Evolutionary conservation across 2,329 filamentous ascomycete species (phyloP).

Genomic region (Endothia cerciana): DNA sequence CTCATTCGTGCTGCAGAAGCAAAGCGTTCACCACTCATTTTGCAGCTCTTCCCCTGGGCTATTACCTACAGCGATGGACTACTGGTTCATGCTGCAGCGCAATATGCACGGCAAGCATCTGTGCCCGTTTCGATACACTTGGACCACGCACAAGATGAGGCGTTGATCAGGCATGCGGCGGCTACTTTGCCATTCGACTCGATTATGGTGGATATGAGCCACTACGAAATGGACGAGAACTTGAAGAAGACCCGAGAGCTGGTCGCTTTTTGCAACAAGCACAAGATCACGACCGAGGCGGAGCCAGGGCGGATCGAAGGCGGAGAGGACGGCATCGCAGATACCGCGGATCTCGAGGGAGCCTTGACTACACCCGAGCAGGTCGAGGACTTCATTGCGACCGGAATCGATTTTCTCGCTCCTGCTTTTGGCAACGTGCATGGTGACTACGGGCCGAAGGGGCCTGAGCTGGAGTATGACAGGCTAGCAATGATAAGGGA

Average conservation of each 20-base stretch:
- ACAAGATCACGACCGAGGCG: constrained; percentile 69
- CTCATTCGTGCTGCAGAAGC: constrained; percentile 53
- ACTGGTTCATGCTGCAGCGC: constrained; percentile 54
- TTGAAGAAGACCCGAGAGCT: constrained; percentile 63
- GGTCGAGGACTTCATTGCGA: constrained; percentile 70
- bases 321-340: constrained; percentile 73
- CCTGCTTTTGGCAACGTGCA: constrained; percentile 79
- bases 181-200: constrained; percentile 64
- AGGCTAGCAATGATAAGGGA: constrained; percentile 48
- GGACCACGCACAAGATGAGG: constrained; percentile 63
- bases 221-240: constrained; percentile 71
- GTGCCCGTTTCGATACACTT: constrained; percentile 64
- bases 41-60: constrained; percentile 74
- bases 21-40: constrained; percentile 64
- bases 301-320: constrained; percentile 63
- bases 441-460: constrained; percentile 70
- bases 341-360: constrained; percentile 54
- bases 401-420: constrained; percentile 74
- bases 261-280: constrained; percentile 63
- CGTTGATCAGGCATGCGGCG: constrained; percentile 58
- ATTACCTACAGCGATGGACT: constrained; percentile 61
- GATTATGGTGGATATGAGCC: constrained; percentile 76
- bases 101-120: constrained; percentile 52
- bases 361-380: constrained; percentile 69
- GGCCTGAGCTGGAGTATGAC: constrained; percentile 64